These are phyloP conservation scores for Circinella umbellata DNA, from an alignment of 371 early-diverging fungal genomes.

Conservation along the genomic window DNA sequence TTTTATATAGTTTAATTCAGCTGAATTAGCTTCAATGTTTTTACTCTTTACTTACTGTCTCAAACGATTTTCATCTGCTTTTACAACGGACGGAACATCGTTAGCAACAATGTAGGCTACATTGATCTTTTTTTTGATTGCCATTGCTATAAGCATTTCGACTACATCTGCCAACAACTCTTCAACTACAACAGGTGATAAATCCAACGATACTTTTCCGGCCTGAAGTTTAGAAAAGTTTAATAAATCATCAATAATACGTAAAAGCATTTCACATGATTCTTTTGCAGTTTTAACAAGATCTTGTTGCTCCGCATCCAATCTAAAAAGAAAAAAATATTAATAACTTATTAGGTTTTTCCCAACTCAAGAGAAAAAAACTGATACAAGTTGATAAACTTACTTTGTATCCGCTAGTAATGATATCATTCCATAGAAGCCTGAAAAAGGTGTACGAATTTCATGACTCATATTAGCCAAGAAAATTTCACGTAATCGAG, in stretches of 20 bases:
- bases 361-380: neutral
- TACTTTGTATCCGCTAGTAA: slow-evolving; percentile 52
- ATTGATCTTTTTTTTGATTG: slow-evolving; percentile 54
- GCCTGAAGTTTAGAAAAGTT: slow-evolving; percentile 71
- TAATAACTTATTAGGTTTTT: neutral
- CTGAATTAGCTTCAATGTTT: neutral
- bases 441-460: slow-evolving; percentile 62
- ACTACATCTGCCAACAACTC: slow-evolving; percentile 61
- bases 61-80: slow-evolving; percentile 56
- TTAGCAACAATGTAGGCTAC: slow-evolving; percentile 46
- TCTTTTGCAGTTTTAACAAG: slow-evolving; percentile 63
- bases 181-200: slow-evolving; percentile 52
- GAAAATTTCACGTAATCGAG: slow-evolving; percentile 54
- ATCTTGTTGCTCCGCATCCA: slow-evolving; percentile 61
- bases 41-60: slow-evolving; percentile 32
- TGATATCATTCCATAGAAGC: slow-evolving; percentile 65
- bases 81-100: slow-evolving; percentile 37
- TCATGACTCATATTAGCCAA: slow-evolving; percentile 67
- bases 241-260: slow-evolving; percentile 67
- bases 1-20: slow-evolving; percentile 1
- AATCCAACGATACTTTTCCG: slow-evolving; percentile 61
- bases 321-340: neutral
- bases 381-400: neutral
- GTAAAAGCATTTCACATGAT: slow-evolving; percentile 59
- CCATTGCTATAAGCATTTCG: slow-evolving; percentile 58